Base-by-base conservation (phyloP, 2,329 filamentous ascomycete species). In the Penicillium sumatraense region DNA sequence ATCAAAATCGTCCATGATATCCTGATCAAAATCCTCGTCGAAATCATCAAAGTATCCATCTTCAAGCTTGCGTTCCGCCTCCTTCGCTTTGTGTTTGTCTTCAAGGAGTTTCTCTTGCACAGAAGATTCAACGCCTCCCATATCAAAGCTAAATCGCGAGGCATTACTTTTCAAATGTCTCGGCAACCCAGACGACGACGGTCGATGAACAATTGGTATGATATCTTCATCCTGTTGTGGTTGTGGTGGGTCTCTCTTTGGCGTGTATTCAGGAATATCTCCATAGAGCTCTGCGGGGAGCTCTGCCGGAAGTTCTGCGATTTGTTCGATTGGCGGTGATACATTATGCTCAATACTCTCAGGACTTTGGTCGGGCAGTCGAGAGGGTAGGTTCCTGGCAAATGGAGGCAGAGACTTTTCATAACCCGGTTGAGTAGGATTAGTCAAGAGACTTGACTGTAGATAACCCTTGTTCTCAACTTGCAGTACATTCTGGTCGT, bases 111-210 rank as follows among this genome's bases (percentile, higher is more conserved):
- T 82, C 64, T 88, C 86, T 65, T 88, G 84, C 0, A 79, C 77
- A 4, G 81, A 78, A 5, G 84, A 86, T 51, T 83, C 85, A 9
- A 79, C 77, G 14, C 80, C 81, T 5, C 78, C 80, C 63, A 87
- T 81, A 58, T 88, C 85, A 61, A 88, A 88, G 61, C 85, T 88
- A 65, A 88, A 88, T 9, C 85, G 76, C 2, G 84, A 87, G 1
- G 85, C 82, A 67, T 81, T 84, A 63, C 84, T 87, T 53, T 74
- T 79, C 51, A 80, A 69, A 61, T 80, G 79, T 55, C 73, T 78
- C 2, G 79, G 79, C 31, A 80, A 57, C 5, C 72, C 72, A 4
- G 71, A 60, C 26, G 67, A 62, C 38, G 65, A 63, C 36, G 66
- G 18, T 5, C 42, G 66, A 11, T 66, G 59, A 33, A 68, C 61